phyloP scores from a whole-genome alignment of 805 yeast species.

The Candida germanica region DNA sequence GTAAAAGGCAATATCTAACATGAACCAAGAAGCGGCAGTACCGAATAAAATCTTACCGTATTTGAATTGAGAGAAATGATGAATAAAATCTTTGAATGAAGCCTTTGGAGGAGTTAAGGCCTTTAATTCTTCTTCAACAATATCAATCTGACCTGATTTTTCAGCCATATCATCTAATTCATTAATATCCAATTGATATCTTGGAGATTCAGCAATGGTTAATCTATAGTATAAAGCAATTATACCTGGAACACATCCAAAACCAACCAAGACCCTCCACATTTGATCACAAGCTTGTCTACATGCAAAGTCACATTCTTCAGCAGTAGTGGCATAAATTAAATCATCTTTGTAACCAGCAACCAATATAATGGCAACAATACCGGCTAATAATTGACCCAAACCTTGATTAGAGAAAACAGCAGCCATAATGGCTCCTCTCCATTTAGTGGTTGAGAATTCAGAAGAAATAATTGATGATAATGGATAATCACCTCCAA shows the following conservation, averaged over 20 bases:
- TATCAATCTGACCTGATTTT: constrained; percentile 50
- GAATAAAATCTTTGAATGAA: constrained; percentile 65
- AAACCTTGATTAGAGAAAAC: constrained; percentile 96
- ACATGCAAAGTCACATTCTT: constrained; percentile 67
- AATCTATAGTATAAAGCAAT: constrained; percentile 86
- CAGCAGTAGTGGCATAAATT: constrained; percentile 48
- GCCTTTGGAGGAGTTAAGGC: constrained; percentile 71
- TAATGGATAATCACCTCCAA: constrained; percentile 95
- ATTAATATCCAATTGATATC: constrained; percentile 77
- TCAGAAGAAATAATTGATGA: constrained; percentile 92
- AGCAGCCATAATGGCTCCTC: constrained; percentile 97
- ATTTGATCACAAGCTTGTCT: constrained; percentile 80
- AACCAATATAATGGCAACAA: constrained; percentile 72
- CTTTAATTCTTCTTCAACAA: constrained; percentile 34
- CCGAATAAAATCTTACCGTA: constrained; percentile 80
- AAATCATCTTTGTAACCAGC: constrained; percentile 71
- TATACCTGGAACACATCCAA: constrained; percentile 87
- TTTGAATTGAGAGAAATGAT: constrained; percentile 82
- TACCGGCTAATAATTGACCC: constrained; percentile 89
- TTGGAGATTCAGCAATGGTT: constrained; percentile 93
- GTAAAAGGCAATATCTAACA: constrained; percentile 85
- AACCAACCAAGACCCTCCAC: constrained; percentile 91
- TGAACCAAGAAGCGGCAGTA: constrained; percentile 90
- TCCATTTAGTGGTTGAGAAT: constrained; percentile 91
- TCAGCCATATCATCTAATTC: constrained; percentile 54